Conservation (phyloP, 805 yeast species). For the Monosporozyma servazzii region DNA sequence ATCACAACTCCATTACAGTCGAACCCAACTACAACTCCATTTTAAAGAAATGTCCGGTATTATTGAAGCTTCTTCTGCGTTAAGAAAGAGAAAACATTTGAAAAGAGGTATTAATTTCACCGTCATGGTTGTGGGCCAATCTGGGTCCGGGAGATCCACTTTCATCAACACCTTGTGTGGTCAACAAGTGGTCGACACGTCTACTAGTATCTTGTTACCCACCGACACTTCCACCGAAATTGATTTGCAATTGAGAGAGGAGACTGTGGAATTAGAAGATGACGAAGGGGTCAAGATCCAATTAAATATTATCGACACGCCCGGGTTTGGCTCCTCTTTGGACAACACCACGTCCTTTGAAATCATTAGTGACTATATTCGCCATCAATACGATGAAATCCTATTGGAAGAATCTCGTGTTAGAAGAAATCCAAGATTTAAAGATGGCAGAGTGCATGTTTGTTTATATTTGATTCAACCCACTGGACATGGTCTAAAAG, state of each 20-base stretch:
- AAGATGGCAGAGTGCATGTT: slow-evolving; percentile 74
- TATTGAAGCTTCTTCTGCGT: slow-evolving; percentile 43
- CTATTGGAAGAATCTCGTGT: slow-evolving; percentile 72
- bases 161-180: slow-evolving; percentile 86
- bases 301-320: slow-evolving; percentile 69
- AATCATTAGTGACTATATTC: slow-evolving; percentile 64
- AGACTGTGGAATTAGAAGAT: slow-evolving; percentile 76
- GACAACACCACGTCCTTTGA: slow-evolving; percentile 61
- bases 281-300: slow-evolving; percentile 78
- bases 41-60: slow-evolving; percentile 37
- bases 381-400: slow-evolving; percentile 78
- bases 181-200: slow-evolving; percentile 70
- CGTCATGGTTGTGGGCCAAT: slow-evolving; percentile 76
- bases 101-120: slow-evolving; percentile 82
- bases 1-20: too few species aligned
- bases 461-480: slow-evolving; percentile 72
- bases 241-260: slow-evolving; percentile 61
- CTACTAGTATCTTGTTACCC: slow-evolving; percentile 46
- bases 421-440: slow-evolving; percentile 76
- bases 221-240: slow-evolving; percentile 44
- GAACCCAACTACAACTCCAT: too few species aligned
- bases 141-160: slow-evolving; percentile 87
- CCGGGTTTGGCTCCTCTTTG: slow-evolving; percentile 71
- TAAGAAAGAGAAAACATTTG: slow-evolving; percentile 68
- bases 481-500: slow-evolving; percentile 73